Percentiles rank a stretch among this genome's conserved stretches.
Conservation (phyloP, 2,329 filamentous ascomycete genomes). For the Coniella lustricola region DNA sequence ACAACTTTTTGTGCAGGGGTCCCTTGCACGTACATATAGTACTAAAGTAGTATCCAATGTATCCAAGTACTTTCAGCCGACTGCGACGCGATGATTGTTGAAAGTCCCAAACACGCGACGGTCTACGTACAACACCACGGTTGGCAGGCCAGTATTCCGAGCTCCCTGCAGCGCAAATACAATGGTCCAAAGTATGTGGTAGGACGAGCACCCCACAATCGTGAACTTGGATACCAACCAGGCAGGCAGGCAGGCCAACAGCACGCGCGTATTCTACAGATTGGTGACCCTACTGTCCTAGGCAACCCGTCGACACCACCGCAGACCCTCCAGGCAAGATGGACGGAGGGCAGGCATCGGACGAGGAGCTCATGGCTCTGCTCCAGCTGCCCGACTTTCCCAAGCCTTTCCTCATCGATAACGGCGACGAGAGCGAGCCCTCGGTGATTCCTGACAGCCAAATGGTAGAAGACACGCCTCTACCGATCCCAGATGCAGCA, state of each 20-base stretch:
- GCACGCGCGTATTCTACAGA: background rate
- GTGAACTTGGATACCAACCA: too few relatives aligned
- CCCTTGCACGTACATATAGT: background rate
- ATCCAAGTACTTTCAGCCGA: too few relatives aligned
- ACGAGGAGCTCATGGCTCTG: constrained; percentile 14
- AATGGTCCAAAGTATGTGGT: constrained; percentile 4
- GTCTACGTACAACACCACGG: background rate
- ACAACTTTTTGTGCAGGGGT: constrained; percentile 6
- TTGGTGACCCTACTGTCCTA: background rate
- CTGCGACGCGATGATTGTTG: too few relatives aligned
- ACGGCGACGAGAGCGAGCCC: background rate
- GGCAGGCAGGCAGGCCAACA: background rate
- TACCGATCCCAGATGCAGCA: constrained; percentile 4
- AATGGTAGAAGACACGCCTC: constrained; percentile 6
- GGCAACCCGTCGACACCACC: constrained; percentile 1
- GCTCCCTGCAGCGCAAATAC: too few relatives aligned
- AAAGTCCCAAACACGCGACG: too few relatives aligned
- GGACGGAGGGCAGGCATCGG: constrained; percentile 4
- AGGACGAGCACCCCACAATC: too few relatives aligned
- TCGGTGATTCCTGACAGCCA: constrained; percentile 2
- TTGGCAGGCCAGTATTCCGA: too few relatives aligned
- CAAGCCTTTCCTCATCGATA: constrained; percentile 9
- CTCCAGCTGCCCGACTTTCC: constrained; percentile 10
- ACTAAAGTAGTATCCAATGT: background rate
- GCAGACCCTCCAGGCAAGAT: constrained; percentile 2